phyloP scores from a whole-genome alignment of 495 filamentous ascomycete genomes.

The Xylaria cubensis region DNA sequence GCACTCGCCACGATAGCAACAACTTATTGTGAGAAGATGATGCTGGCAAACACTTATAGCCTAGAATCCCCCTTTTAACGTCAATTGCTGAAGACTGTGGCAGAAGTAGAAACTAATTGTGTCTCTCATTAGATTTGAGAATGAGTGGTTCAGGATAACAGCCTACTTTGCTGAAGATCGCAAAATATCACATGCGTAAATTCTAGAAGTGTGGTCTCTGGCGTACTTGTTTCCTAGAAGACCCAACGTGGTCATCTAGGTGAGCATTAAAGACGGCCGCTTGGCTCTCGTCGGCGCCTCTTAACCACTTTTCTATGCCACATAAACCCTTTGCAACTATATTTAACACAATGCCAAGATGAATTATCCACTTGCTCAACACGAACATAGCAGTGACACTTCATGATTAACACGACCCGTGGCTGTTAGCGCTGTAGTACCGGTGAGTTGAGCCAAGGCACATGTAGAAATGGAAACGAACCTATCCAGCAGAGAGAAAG shows the following conservation, averaged over 20 bases:
- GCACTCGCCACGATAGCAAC: neutral
- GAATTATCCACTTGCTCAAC: conserved; percentile 70
- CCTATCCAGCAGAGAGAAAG: conserved; percentile 62
- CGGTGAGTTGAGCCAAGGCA: neutral
- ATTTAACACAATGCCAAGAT: conserved; percentile 64
- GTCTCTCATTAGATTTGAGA: too few species aligned
- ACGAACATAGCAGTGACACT: conserved; percentile 62
- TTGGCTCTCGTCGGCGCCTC: conserved; percentile 55
- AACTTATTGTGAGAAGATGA: neutral
- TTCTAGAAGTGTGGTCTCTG: conserved; percentile 54
- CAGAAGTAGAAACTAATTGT: too few species aligned
- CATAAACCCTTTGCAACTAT: conserved; percentile 55
- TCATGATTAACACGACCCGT: conserved; percentile 57
- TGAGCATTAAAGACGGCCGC: conserved; percentile 66
- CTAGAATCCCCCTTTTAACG: neutral
- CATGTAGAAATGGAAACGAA: neutral
- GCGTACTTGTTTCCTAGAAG: conserved; percentile 59
- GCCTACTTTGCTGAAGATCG: neutral
- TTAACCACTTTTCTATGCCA: conserved; percentile 69
- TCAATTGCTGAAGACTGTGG: neutral
- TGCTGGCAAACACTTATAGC: neutral
- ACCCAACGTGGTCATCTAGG: conserved; percentile 73
- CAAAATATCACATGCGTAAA: conserved; percentile 40
- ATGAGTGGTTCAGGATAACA: neutral
- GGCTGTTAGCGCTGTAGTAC: conserved; percentile 58